Base-by-base conservation (phyloP, 495 filamentous ascomycete species). In the Echria macrotheca region DNA sequence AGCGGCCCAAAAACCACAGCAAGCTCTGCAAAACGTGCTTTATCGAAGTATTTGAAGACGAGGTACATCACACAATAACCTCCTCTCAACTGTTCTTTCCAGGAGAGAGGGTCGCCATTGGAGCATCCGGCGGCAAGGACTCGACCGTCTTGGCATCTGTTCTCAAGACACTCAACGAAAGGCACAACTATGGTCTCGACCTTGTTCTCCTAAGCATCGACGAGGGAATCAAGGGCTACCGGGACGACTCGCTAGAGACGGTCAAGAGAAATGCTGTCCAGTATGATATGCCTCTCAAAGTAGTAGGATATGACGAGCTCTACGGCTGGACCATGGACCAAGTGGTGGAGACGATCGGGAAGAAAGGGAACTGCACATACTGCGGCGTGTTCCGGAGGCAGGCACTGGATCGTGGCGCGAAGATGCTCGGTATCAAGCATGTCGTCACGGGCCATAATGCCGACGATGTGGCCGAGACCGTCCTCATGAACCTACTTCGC, bases 321-420 rank as follows among this genome's bases (percentile, higher is more conserved):
- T 98, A 97, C 64, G 93, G 94, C 2, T 98, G 93, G 93, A 96
- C 91, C 8, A 98, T 98, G 93, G 93, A 98, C 65, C 86, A 96
- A 57, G 93, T 98, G 10, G 93, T 98, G 2, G 83, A 85, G 58
- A 87, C 93, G 48, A 86, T 97, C 42, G 94, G 94, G 21, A 96
- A 96, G 67, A 96, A 96, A 69, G 94, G 94, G 29, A 98, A 97
- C 68, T 98, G 93, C 73, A 98, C 93, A 24, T 97, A 97, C 65
- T 98, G 93, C 60, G 93, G 93, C 3, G 93, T 98, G 25, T 98
- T 98, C 59, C 79, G 93, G 10, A 79, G 93, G 38, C 93, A 98
- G 72, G 93, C 93, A 10, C 75, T 98, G 31, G 93, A 98, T 67
- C 81, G 93, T 5, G 93, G 93, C 22, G 91, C 94, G 1, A 87